Evolutionary conservation across 306 rosid genomes (phyloP), one percentile per base, ranked within the genome.

Genomic region (Echinosophora koreensis): DNA sequence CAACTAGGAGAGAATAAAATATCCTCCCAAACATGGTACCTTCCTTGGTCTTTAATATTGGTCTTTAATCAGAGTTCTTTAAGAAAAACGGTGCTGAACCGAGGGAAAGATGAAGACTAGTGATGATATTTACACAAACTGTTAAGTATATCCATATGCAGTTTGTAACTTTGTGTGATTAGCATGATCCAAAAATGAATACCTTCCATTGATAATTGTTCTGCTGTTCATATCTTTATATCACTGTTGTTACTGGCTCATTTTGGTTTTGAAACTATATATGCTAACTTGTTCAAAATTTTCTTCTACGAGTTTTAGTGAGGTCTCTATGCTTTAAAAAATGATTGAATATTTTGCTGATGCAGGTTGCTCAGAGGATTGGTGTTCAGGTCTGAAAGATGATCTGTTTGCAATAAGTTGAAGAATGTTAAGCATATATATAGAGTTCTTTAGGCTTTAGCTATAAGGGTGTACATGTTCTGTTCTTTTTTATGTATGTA

Each of bases 361-460:
- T 77, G 81, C 90, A 94, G 97, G 92, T 92, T 52, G 97, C 97
- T 54, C 77, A 87, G 86, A 85, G 90, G 86, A 85, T 92, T 32
- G 95, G 97, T 27, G 89, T 89, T 34, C 79, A 61, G 73, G 67
- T 88, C 75, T 88, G 82, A 87, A 22, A 56, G 71, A 56, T 37
- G 10, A 6, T 55, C 61, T 44, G 16, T 37, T 14, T 64, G 69
- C 59, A 74, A 65, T 75, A 60, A 74, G 62, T 82, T 63, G 81
- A 78, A 82, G 32, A 74, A 80, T 69, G 85, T 61, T 66, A 9
- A 72, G 46, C 74, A 13, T 82, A 66, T 76, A 50, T 74, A 78
- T 73, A 61, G 15, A 22, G 77, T 67, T 9, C n/a, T 58, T 50
- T 65, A 56, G 84, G 82, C 62, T 55, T 64, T 66, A 61, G 60